Percentiles rank a stretch among this genome's conserved stretches.
Evolutionary conservation across 176 grass and related monocot species (phyloP).

Genomic region (Carex parvula): DNA sequence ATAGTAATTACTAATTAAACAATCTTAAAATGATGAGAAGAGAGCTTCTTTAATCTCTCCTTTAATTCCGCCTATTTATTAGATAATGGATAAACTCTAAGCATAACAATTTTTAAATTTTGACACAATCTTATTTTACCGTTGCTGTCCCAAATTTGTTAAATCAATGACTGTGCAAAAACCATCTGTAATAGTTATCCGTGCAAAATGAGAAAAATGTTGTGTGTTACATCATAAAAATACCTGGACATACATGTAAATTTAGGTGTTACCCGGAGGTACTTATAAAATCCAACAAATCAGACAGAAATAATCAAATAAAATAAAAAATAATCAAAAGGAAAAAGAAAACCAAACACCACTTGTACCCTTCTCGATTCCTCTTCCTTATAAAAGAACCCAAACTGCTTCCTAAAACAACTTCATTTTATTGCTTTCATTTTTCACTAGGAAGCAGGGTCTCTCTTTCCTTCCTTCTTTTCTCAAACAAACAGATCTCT

Average conservation of each 20-base stretch:
- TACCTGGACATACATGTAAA: slow-evolving; percentile 2
- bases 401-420: background rate
- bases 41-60: background rate
- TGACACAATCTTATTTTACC: background rate
- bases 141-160: background rate
- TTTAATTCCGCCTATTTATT: background rate
- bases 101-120: background rate
- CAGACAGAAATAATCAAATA: background rate
- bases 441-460: background rate
- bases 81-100: background rate
- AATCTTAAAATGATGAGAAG: background rate
- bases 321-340: background rate
- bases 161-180: background rate
- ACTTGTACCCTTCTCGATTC: slow-evolving; percentile 14
- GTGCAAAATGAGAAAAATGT: background rate
- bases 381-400: slow-evolving; percentile 16
- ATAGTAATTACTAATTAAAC: background rate
- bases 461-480: slow-evolving; percentile 8
- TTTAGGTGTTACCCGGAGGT: background rate
- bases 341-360: slow-evolving; percentile 8
- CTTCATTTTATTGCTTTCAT: background rate
- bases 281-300: background rate
- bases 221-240: background rate
- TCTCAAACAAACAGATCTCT: background rate
- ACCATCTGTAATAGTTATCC: background rate